Conservation (phyloP, 2,329 filamentous ascomycete genomes). For the Exophiala viscosa region DNA sequence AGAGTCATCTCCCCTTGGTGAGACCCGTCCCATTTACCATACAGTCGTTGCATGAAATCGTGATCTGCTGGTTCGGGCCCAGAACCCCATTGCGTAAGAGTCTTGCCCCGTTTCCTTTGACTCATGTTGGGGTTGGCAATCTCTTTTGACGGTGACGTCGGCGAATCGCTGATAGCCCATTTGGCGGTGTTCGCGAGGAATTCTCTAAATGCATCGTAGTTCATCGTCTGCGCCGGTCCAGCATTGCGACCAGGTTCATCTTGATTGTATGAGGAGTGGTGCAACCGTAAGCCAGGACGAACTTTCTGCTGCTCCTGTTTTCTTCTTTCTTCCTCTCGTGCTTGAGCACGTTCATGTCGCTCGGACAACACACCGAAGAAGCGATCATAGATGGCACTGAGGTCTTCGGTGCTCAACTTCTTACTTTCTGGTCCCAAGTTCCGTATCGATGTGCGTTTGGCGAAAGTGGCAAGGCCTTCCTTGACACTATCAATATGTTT, state of each 20-base stretch:
- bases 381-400: slow-evolving; percentile 86
- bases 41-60: slow-evolving; percentile 86
- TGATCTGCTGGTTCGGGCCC: slow-evolving; percentile 78
- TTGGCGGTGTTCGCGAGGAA: slow-evolving; percentile 85
- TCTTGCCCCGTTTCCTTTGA: slow-evolving; percentile 49
- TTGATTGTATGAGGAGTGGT: slow-evolving; percentile 20
- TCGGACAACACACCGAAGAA: slow-evolving; percentile 93
- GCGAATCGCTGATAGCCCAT: slow-evolving; percentile 90
- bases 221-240: slow-evolving; percentile 62
- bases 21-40: slow-evolving; percentile 81
- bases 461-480: slow-evolving; percentile 94
- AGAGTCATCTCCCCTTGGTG: slow-evolving; percentile 73
- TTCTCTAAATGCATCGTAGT: slow-evolving; percentile 93
- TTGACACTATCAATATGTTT: slow-evolving; percentile 94
- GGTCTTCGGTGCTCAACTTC: slow-evolving; percentile 75
- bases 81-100: slow-evolving; percentile 55
- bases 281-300: slow-evolving; percentile 21
- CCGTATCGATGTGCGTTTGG: slow-evolving; percentile 91
- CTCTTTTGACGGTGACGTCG: slow-evolving; percentile 50
- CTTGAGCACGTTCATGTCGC: slow-evolving; percentile 74
- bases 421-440: slow-evolving; percentile 97
- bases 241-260: slow-evolving; percentile 60
- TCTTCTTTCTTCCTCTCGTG: slow-evolving; percentile 70
- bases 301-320: slow-evolving; percentile 59
- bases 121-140: slow-evolving; percentile 38